These are phyloP conservation scores for Grammothele lineata DNA, from an alignment of 768 basidiomycete species.

Conservation along the genomic window DNA sequence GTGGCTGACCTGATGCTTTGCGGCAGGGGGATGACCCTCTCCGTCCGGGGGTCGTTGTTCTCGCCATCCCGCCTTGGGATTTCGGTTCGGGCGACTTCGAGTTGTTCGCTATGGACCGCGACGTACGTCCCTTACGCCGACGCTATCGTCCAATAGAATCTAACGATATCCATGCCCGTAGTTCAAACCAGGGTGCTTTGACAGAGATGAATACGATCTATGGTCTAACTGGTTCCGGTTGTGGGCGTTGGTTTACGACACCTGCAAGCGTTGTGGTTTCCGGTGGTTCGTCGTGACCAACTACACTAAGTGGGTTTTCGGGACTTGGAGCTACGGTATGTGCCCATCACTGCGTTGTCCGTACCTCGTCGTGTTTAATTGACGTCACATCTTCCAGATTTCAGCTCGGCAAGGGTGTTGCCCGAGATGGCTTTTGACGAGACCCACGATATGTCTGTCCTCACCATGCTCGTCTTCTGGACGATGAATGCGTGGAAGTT, in stretches of 20 bases:
- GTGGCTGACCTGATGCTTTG: no score
- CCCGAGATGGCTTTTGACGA: conserved; percentile 1
- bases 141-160: no score
- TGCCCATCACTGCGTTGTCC: no score
- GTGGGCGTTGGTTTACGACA: conserved; percentile 12
- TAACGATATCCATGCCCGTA: no score
- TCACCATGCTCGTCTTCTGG: conserved; percentile 11
- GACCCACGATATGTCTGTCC: conserved; percentile 5
- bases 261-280: conserved; percentile 2
- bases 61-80: conserved; percentile 8
- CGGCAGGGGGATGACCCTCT: background rate
- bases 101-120: no score
- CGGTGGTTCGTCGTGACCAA: conserved; percentile 12
- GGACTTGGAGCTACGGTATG: conserved; percentile 11
- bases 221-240: conserved; percentile 9
- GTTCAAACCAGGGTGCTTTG: background rate
- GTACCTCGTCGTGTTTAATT: no score
- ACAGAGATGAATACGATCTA: background rate
- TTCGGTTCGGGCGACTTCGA: conserved; percentile 6
- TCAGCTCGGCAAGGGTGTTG: conserved; percentile 2
- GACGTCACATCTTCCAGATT: conserved; percentile 5
- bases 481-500: background rate
- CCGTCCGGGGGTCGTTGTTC: conserved; percentile 5
- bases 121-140: no score
- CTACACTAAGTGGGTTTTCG: conserved; percentile 12